These are phyloP conservation scores for Nothopassalora personata DNA, from an alignment of 2,329 filamentous ascomycete species.

Conservation along the genomic window DNA sequence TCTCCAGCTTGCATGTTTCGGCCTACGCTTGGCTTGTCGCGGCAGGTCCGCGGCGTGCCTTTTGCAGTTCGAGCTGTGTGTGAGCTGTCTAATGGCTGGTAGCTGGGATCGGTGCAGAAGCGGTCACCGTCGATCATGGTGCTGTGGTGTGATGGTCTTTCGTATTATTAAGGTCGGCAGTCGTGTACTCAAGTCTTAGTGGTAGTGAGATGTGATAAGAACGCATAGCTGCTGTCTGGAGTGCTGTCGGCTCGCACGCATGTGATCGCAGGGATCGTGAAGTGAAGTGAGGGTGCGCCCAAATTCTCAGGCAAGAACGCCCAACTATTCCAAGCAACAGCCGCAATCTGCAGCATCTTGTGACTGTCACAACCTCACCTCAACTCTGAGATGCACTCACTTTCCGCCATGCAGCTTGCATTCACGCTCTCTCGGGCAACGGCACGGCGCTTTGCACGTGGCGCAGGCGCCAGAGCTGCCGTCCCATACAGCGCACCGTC, in stretches of 20 bases:
- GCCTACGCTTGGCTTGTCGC: neutral
- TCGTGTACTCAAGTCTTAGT: neutral
- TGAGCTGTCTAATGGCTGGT: neutral
- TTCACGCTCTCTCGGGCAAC: neutral
- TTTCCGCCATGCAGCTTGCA: neutral
- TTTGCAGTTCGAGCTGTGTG: neutral
- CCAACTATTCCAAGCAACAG: neutral
- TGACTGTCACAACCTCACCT: neutral
- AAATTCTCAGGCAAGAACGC: neutral
- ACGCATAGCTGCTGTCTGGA: neutral
- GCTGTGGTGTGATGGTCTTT: neutral
- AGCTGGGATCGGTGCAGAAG: neutral
- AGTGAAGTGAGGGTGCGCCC: neutral
- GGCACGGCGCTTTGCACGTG: neutral
- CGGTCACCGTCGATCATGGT: neutral
- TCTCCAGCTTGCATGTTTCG: neutral
- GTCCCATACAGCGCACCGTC: neutral
- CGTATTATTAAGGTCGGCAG: neutral
- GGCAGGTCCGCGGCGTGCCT: neutral
- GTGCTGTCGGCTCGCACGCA: neutral
- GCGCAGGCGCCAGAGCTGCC: neutral
- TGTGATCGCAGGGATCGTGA: neutral
- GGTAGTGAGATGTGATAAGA: neutral
- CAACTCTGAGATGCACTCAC: neutral
- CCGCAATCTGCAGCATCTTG: neutral